Base-by-base conservation (phyloP, 2,329 filamentous ascomycete genomes). In the Pseudohalonectria lignicola region DNA sequence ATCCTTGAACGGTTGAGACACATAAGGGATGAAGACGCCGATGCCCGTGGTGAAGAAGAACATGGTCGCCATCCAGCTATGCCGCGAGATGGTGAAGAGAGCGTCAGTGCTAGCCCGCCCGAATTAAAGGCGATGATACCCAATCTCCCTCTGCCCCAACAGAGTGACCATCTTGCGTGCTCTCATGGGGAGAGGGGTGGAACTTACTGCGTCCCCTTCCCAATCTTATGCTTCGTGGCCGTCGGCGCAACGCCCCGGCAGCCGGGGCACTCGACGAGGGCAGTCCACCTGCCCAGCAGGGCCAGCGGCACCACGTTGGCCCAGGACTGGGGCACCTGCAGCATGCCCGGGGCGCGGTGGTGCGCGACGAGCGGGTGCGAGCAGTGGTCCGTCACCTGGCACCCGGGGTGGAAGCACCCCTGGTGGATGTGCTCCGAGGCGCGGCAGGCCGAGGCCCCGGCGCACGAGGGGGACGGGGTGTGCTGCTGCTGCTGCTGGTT, bases 251-350 rank as follows among this genome's bases (percentile, higher is more conserved):
- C 18, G 12, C 19, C 40, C 33, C 15, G 30, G 26, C 41, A 43
- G 9, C 31, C 18, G 5, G 41, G 41, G 16, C 41, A 43, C 31
- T 43, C 34, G 19, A 43, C 39, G 21, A 37, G 21, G n/a, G 34
- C 41, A 10, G 38, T 25, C 41, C 41, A 41, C 17, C 41, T 30
- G 9, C 34, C 38, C 3, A 43, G 30, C 21, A 41, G 39, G 1
- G 41, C 32, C 10, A 42, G 3, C 2, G 41, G 41, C 21, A 43
- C 39, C 12, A 41, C 39, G n/a, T 43, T 38, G 11, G 37, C 71
- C 73, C 41, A 85, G 85, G 43, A 94, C 93, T 35, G 33, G 4
- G 20, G 33, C 18, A 17, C 15, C 19, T 7, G 7, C n/a, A 25
- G 26, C 19, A 35, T 21, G 12, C 10, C 18, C 11, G 11, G 33